Evolutionary conservation across 1,284 basidiomycete genomes (phyloP).

Genomic region (Cerrena zonata): DNA sequence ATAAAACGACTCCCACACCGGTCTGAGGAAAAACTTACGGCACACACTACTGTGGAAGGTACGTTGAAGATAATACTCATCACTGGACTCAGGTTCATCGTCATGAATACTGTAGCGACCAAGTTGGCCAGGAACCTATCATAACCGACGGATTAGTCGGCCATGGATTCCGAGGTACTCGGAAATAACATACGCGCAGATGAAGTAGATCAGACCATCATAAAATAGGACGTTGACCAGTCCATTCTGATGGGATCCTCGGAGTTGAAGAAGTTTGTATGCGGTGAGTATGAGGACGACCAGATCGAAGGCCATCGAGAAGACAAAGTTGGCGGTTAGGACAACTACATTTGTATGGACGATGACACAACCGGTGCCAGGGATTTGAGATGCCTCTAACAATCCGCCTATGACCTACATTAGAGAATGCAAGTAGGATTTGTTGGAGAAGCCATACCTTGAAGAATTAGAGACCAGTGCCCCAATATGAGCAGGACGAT

Average conservation of each 20-base stretch:
- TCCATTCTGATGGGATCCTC: constrained; percentile 6
- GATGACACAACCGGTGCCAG: constrained; percentile 44
- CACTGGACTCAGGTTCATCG: constrained; percentile 58
- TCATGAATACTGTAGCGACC: constrained; percentile 52
- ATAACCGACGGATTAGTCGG: constrained; percentile 1
- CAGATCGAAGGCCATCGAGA: constrained; percentile 16
- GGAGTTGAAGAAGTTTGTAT: constrained; percentile 43
- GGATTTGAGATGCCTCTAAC: constrained; percentile 46
- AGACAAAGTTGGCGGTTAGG: constrained; percentile 30
- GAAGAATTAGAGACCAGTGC: constrained; percentile 2
- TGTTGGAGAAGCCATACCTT: neutral
- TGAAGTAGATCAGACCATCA: constrained; percentile 6
- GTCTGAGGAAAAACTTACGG: constrained; percentile 38
- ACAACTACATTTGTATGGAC: constrained; percentile 41
- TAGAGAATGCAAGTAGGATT: neutral
- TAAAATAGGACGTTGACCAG: constrained; percentile 20
- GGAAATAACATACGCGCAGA: constrained; percentile 19
- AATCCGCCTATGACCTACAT: constrained; percentile 40
- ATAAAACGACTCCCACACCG: neutral
- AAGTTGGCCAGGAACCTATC: constrained; percentile 63
- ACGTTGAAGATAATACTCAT: constrained; percentile 71
- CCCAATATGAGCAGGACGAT: constrained; percentile 3
- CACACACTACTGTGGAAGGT: constrained; percentile 56
- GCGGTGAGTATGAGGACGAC: constrained; percentile 18
- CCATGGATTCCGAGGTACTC: neutral